Evolutionary conservation across 176 grass and related monocot genomes (phyloP).

Genomic region (Calamus simplicifolius): DNA sequence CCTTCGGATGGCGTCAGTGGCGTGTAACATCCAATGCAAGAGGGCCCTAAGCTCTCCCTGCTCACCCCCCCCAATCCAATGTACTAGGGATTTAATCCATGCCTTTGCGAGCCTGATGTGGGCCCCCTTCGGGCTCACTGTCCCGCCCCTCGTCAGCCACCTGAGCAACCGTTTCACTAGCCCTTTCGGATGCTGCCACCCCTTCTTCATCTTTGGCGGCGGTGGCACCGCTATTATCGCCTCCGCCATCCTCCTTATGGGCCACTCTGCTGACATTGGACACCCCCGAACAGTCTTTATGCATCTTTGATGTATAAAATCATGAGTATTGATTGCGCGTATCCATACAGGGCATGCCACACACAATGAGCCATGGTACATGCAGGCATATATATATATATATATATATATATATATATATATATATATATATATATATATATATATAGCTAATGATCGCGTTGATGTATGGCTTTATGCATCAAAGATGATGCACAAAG

Average conservation of each 20-base stretch:
- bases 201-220: constrained; percentile 72
- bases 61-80: constrained; percentile 55
- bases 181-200: constrained; percentile 42
- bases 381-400: no score
- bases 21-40: constrained; percentile 64
- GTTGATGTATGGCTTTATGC: no score
- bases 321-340: no score
- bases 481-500: no score
- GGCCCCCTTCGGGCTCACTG: constrained; percentile 58
- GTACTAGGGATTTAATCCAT: constrained; percentile 70
- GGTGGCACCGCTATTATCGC: constrained; percentile 37
- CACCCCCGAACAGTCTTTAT: no score
- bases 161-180: constrained; percentile 43
- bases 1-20: constrained; percentile 47
- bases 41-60: constrained; percentile 69
- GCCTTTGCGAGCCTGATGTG: constrained; percentile 71
- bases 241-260: constrained; percentile 35
- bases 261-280: constrained; percentile 62
- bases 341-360: no score
- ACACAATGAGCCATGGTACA: no score
- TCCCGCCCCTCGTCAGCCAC: constrained; percentile 69
- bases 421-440: no score
- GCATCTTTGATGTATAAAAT: no score
- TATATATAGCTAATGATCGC: no score
- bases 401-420: no score